Base-by-base conservation (phyloP, 805 yeast genomes). In the Candida taoyuanica region DNA sequence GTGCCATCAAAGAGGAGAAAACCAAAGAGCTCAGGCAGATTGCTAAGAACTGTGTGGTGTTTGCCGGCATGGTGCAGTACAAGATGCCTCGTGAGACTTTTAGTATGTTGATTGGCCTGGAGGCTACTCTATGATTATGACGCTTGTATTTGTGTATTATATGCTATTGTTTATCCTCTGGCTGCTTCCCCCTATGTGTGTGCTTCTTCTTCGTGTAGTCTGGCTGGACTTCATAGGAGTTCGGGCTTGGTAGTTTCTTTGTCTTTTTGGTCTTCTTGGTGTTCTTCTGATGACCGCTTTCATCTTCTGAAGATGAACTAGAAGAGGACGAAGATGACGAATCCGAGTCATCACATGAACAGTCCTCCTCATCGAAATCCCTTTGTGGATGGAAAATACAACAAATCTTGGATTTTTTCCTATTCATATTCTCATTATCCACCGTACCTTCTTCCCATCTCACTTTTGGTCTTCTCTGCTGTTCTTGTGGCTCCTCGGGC, bases 61-160 rank as follows among this genome's bases (percentile, higher is more conserved):
- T 83, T 59, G 95, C 97, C 6, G 98, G 97, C 44, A 83, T 91
- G 80, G 81, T 89, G 26, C 95, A 86, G 63, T 88, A 85, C 62
- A 81, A 83, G 58, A 86, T 89, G 94, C 95, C 96, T 7, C 65
- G 72, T 39, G 95, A 86, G 51, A 80, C 86, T 0, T 86, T 84
- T 57, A 77, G 85, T 49, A 71, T 78, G 29, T 65, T 85, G 53
- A 77, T 83, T 23, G 75, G 72, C 44, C 62, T 85, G 41, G 95
- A 85, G 56, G 63, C 68, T 17, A 58, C 59, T 12, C 44, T 66
- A 33, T 62, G 31, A 39, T 5, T 9, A 24, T 17, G 16, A 29
- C 7, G 17, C 20, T 14, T 30, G 20, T 15, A 13, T 26, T 17
- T 13, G 7, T 13, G 7, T 8, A 16, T 32, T 17, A 25, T 26